Evolutionary conservation across 2,329 filamentous ascomycete genomes (phyloP).

Genomic region (Pseudogymnoascus sp.): DNA sequence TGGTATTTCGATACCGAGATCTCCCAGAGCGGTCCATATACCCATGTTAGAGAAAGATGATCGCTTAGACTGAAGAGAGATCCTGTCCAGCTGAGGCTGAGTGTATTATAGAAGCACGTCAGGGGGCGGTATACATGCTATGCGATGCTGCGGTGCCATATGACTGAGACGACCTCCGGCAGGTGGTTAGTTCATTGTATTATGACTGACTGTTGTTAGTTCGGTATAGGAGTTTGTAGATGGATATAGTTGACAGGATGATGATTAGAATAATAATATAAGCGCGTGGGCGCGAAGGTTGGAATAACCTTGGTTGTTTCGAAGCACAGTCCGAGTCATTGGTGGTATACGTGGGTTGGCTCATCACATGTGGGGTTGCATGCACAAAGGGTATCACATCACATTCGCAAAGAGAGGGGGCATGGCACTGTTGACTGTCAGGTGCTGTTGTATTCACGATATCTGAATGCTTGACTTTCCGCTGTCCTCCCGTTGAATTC

Average conservation of each 20-base stretch:
- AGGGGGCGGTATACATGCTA: not conserved
- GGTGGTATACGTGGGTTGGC: not conserved
- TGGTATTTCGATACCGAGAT: conserved; percentile 5
- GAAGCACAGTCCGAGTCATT: not conserved
- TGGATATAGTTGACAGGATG: not conserved
- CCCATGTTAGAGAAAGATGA: conserved; percentile 25
- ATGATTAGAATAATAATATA: conserved; percentile 5
- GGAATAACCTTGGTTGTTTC: not conserved
- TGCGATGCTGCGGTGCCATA: not conserved
- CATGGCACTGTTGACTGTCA: not conserved
- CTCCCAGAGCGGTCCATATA: conserved; percentile 14
- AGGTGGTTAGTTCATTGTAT: not conserved
- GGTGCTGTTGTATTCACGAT: not conserved
- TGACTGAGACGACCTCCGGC: not conserved
- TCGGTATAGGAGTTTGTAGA: not conserved
- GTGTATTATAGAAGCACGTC: conserved; percentile 1
- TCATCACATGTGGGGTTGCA: not conserved
- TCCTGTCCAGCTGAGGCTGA: not conserved
- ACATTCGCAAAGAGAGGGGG: not conserved
- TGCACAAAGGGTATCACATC: conserved; percentile 4
- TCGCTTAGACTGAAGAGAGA: conserved; percentile 18
- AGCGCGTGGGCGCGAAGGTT: not conserved
- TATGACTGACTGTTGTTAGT: not conserved
- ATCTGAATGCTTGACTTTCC: not conserved
- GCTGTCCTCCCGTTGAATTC: not conserved